Evolutionary conservation across 2,329 filamentous ascomycete species (phyloP).

Genomic region (Chaetomium sp.): DNA sequence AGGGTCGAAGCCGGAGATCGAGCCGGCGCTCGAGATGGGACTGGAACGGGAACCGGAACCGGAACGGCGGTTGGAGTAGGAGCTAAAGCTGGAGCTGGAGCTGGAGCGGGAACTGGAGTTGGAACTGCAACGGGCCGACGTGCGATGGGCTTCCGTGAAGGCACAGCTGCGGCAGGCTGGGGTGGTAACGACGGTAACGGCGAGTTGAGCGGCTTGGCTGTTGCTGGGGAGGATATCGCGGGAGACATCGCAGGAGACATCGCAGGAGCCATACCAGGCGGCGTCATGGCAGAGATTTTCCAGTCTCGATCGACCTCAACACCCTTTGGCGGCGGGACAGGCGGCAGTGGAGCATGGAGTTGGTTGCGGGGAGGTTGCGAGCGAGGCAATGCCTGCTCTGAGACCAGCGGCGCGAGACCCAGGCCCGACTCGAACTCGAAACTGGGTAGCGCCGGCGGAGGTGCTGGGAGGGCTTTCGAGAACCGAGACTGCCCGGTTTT

Average conservation of each 20-base stretch:
- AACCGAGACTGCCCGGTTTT: slow-evolving; percentile 45
- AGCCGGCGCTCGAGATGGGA: slow-evolving; percentile 3
- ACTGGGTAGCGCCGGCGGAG: slow-evolving; percentile 33
- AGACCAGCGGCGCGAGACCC: slow-evolving; percentile 8
- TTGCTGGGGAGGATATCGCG: slow-evolving; percentile 3
- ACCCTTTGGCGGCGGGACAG: slow-evolving; percentile 19
- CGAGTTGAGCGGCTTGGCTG: slow-evolving; percentile 17
- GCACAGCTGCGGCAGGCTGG: slow-evolving; percentile 6
- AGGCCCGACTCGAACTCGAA: slow-evolving; percentile 17
- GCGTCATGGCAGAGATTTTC: background rate
- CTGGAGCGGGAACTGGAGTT: background rate
- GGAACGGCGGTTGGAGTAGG: background rate
- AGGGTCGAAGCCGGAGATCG: background rate
- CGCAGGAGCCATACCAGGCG: too few species aligned
- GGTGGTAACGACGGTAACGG: slow-evolving; percentile 20
- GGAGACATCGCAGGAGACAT: too few species aligned
- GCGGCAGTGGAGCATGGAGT: slow-evolving; percentile 11
- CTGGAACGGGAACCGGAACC: slow-evolving; percentile 16
- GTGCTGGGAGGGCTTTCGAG: slow-evolving; percentile 51
- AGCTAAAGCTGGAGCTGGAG: background rate
- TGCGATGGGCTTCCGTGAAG: slow-evolving; percentile 18
- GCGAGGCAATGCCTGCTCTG: slow-evolving; percentile 19
- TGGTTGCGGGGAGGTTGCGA: background rate
- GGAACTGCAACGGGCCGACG: slow-evolving; percentile 21
- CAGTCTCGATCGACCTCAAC: slow-evolving; percentile 1